Evolutionary conservation across 495 filamentous ascomycete genomes (phyloP).

Genomic region (Staphylotrichum longicolle): DNA sequence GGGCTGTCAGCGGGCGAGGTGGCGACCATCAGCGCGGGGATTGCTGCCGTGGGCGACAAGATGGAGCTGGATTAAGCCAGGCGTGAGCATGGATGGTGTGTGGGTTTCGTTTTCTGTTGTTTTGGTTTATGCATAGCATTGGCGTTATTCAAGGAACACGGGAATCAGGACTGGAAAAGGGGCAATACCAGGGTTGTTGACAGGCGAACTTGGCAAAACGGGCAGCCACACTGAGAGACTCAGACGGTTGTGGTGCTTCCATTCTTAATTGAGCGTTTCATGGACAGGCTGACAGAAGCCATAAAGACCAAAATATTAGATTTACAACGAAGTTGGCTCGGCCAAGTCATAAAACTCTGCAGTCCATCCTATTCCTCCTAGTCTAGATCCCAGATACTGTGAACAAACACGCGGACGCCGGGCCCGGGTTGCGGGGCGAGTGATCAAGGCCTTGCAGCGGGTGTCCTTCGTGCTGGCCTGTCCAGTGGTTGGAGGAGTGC

Average conservation of each 20-base stretch:
- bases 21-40: constrained; percentile 36
- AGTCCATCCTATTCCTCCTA: neutral
- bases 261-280: neutral
- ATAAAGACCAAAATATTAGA: neutral
- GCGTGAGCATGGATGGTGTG: neutral
- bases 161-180: neutral
- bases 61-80: constrained; percentile 45
- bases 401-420: neutral
- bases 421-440: neutral
- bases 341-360: neutral
- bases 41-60: constrained; percentile 39
- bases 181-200: constrained; percentile 5
- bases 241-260: neutral
- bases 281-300: neutral
- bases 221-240: neutral
- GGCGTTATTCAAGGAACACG: constrained; percentile 14
- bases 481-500: neutral
- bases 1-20: constrained; percentile 32
- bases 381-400: neutral
- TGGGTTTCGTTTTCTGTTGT: neutral
- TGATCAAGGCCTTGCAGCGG: neutral
- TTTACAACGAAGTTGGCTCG: neutral
- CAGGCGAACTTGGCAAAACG: neutral
- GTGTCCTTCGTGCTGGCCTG: too few species aligned
- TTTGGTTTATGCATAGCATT: constrained; percentile 27